A percentile compares a stretch with the other conserved stretches of the same genome.
phyloP scores from a whole-genome alignment of 352 stramenopile genomes.

The Phytophthora agathidicida region DNA sequence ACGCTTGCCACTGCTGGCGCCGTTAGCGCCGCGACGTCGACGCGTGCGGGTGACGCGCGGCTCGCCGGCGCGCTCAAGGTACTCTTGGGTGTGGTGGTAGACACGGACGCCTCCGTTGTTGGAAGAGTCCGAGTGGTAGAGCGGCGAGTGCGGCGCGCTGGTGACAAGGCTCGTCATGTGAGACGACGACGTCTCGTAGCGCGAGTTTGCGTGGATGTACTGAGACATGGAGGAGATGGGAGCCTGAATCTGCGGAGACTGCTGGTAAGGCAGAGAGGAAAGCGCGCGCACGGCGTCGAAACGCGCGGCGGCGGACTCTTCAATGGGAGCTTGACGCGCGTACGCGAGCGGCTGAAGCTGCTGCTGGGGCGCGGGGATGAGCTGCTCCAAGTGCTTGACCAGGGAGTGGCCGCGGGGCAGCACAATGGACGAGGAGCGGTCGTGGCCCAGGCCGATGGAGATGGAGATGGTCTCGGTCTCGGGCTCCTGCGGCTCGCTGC shows the following conservation, averaged over 20 bases:
- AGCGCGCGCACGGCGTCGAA: conserved; percentile 31
- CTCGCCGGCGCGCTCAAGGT: conserved; percentile 14
- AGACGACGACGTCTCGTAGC: conserved; percentile 25
- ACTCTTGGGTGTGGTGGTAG: conserved; percentile 22
- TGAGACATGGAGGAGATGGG: conserved; percentile 25
- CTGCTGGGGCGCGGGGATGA: conserved; percentile 29
- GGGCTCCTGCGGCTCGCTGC: too few species aligned
- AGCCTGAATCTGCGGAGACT: conserved; percentile 11
- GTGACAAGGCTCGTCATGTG: not conserved
- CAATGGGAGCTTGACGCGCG: conserved; percentile 4
- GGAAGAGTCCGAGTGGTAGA: conserved; percentile 42
- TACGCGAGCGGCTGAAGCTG: conserved; percentile 19
- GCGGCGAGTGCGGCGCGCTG: conserved; percentile 18
- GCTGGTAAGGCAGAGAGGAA: conserved; percentile 26
- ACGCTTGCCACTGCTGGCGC: conserved; percentile 51
- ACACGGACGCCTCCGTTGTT: conserved; percentile 22
- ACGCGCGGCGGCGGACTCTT: conserved; percentile 11
- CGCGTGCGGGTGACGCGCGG: conserved; percentile 16
- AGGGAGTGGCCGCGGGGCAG: conserved; percentile 57
- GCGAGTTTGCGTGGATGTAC: conserved; percentile 36
- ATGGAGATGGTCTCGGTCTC: conserved; percentile 53
- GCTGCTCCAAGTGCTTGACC: conserved; percentile 51
- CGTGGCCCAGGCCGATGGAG: conserved; percentile 47
- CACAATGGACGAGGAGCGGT: conserved; percentile 52
- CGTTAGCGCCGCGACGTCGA: conserved; percentile 40